Conservation (phyloP, 78 protist genomes). For the Capsaspora owczarzaki region DNA sequence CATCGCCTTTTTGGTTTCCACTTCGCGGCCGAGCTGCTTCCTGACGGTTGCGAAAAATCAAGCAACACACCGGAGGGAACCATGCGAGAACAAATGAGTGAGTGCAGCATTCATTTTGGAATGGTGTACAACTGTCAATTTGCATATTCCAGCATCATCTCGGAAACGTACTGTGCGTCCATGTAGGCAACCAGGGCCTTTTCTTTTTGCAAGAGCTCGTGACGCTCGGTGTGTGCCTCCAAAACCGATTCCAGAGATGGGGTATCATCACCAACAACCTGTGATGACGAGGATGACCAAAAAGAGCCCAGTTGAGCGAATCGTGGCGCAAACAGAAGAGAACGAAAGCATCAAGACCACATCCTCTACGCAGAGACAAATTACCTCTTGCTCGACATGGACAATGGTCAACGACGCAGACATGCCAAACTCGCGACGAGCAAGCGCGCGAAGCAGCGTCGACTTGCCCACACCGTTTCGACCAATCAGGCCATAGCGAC, state of each 20-base stretch:
- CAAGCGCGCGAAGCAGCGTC: slow-evolving; percentile 74
- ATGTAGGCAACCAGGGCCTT: background rate
- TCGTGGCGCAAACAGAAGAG: background rate
- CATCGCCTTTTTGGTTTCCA: background rate
- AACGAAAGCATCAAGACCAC: background rate
- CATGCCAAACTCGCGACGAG: slow-evolving; percentile 21
- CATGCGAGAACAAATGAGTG: background rate
- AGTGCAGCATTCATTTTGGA: too few species aligned
- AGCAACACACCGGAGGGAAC: background rate
- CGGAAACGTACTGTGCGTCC: background rate
- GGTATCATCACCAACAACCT: background rate
- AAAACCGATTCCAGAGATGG: slow-evolving; percentile 25
- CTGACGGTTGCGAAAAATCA: background rate
- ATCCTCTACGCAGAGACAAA: background rate
- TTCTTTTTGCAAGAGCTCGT: background rate
- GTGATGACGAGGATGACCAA: background rate
- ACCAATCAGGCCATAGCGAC: slow-evolving; percentile 69
- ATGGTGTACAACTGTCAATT: background rate
- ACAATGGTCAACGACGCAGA: slow-evolving; percentile 28
- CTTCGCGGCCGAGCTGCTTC: background rate
- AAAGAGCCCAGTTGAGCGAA: too few species aligned
- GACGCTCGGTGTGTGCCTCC: background rate
- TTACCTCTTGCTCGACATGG: slow-evolving; percentile 68
- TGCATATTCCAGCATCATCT: background rate
- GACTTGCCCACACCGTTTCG: slow-evolving; percentile 82